Conservation (phyloP, 2,329 filamentous ascomycete species). For the Alternaria triticimaculans region DNA sequence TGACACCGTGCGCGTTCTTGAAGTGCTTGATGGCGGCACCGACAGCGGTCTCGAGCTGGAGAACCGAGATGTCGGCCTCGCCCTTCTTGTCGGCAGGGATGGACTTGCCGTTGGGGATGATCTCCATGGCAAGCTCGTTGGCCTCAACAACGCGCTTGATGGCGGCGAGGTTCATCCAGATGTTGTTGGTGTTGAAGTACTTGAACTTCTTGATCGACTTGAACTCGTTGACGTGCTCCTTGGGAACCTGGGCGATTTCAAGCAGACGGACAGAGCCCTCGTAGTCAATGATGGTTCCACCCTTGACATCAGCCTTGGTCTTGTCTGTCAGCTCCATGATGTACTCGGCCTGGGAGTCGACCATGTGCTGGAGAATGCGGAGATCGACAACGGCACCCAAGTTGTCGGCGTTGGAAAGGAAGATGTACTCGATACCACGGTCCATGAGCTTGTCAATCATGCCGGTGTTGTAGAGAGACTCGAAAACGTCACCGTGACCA, state of each 20-base stretch:
- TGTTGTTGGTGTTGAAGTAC: conserved; percentile 99
- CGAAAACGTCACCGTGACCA: conserved; percentile 98
- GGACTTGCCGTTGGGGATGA: conserved; percentile 98
- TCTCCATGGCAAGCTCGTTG: conserved; percentile 98
- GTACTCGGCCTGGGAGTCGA: conserved; percentile 95
- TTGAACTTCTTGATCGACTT: conserved; percentile 99
- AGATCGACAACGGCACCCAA: conserved; percentile 96
- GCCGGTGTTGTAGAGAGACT: conserved; percentile 99
- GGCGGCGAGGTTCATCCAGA: conserved; percentile 97
- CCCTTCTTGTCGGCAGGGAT: conserved; percentile 99
- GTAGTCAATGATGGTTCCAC: conserved; percentile 99
- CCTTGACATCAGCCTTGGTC: conserved; percentile 99
- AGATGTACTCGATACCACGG: conserved; percentile 95
- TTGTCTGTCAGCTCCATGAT: conserved; percentile 99
- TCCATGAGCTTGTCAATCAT: conserved; percentile 96
- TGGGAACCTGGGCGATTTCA: conserved; percentile 98
- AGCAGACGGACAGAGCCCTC: conserved; percentile 95
- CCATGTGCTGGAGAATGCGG: conserved; percentile 99
- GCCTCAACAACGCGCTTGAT: conserved; percentile 99
- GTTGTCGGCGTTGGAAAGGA: conserved; percentile 99
- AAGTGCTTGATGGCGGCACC: conserved; percentile 99
- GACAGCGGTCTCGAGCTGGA: conserved; percentile 98
- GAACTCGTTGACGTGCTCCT: conserved; percentile 99
- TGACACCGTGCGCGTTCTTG: conserved; percentile 97
- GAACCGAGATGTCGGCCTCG: conserved; percentile 95